A percentile compares a stretch with the other conserved stretches of the same genome.
Evolutionary conservation across 2,329 filamentous ascomycete genomes (phyloP).

Genomic region (Lizonia empirigonia): DNA sequence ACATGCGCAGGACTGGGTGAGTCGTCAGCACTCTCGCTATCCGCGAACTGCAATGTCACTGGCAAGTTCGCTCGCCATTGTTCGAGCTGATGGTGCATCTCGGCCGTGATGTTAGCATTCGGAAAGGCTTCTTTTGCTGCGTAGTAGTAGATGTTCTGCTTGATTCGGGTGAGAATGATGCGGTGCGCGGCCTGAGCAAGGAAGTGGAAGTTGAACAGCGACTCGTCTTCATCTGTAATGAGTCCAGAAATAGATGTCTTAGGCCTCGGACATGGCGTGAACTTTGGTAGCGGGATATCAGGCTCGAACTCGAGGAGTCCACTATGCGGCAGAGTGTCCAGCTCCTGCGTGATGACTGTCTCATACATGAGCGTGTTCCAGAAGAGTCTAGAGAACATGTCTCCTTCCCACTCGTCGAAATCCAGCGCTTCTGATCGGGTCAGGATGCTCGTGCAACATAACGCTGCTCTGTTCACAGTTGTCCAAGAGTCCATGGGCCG

Average conservation of each 20-base stretch:
- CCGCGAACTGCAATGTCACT: constrained; percentile 53
- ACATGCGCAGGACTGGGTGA: constrained; percentile 44
- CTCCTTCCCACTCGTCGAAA: constrained; percentile 60
- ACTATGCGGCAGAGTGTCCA: constrained; percentile 57
- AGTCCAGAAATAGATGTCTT: constrained; percentile 43
- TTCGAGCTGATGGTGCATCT: constrained; percentile 61
- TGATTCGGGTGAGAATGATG: constrained; percentile 60
- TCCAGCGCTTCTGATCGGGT: constrained; percentile 51
- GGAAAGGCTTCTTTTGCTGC: constrained; percentile 51
- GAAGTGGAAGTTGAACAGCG: constrained; percentile 63
- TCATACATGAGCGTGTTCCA: constrained; percentile 64
- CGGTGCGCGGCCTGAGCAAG: constrained; percentile 62
- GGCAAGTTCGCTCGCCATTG: constrained; percentile 61
- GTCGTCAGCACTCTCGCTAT: constrained; percentile 39
- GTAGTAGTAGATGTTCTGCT: constrained; percentile 58
- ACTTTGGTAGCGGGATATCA: constrained; percentile 60
- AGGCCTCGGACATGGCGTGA: constrained; percentile 52
- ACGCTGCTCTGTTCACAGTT: constrained; percentile 58
- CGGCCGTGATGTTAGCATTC: constrained; percentile 55
- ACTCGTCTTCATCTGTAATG: constrained; percentile 55
- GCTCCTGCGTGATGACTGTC: constrained; percentile 61
- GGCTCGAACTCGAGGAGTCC: constrained; percentile 59
- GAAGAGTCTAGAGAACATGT: constrained; percentile 62
- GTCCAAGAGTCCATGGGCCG: constrained; percentile 61
- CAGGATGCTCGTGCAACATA: constrained; percentile 56